phyloP scores from a whole-genome alignment of 2,329 filamentous ascomycete genomes.

The Sporothrix protearum region DNA sequence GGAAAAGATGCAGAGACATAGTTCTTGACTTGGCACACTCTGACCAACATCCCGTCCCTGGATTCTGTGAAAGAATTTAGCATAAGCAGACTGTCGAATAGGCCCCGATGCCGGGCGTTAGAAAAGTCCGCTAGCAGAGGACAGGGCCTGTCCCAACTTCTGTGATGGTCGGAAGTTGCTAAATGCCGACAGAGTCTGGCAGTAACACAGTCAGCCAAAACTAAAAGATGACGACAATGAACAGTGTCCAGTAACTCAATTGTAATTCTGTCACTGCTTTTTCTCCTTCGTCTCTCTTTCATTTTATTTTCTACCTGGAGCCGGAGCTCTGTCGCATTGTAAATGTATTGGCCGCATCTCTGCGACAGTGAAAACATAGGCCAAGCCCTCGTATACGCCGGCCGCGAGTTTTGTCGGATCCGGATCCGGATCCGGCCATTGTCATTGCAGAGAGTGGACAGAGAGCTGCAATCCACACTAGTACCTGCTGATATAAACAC shows the following conservation, averaged over 20 bases:
- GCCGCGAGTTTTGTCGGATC: background rate
- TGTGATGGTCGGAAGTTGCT: background rate
- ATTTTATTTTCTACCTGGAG: background rate
- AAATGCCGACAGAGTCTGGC: constrained; percentile 1
- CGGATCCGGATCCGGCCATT: background rate
- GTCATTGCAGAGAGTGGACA: background rate
- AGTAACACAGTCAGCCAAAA: background rate
- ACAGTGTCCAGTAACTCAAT: background rate
- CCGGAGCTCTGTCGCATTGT: background rate
- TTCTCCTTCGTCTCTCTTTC: background rate
- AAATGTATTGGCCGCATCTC: background rate
- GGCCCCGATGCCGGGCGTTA: background rate
- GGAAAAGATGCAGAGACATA: too few relatives aligned
- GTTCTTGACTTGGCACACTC: background rate
- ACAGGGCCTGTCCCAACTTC: background rate
- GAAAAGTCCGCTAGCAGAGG: background rate
- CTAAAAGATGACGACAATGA: background rate
- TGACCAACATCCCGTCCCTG: background rate
- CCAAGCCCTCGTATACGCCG: background rate
- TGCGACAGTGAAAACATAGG: background rate
- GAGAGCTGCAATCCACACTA: background rate
- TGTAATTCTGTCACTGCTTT: background rate
- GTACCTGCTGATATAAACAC: background rate
- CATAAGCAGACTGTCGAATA: background rate
- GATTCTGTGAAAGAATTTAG: too few relatives aligned